These are phyloP conservation scores for Stephanodiscus triporus DNA, from an alignment of 108 stramenopile species.

Conservation along the genomic window DNA sequence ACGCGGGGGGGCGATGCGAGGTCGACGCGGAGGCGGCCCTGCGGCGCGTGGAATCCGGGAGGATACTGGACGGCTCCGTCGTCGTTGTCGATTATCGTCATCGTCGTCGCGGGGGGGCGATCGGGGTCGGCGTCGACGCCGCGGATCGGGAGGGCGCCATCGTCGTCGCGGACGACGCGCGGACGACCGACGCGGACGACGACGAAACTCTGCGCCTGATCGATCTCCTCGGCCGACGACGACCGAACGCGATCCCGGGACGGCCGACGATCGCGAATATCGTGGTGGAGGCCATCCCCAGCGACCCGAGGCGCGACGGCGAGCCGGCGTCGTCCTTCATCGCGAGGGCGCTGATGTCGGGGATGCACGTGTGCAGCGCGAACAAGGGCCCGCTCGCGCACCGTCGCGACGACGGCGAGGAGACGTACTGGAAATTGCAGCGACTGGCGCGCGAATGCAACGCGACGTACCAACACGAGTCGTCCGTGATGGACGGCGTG, in stretches of 20 bases:
- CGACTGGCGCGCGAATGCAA: conserved; percentile 4
- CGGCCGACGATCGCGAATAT: conserved; percentile 22
- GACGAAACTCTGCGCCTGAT: conserved; percentile 18
- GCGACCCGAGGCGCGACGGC: conserved; percentile 26
- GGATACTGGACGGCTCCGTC: conserved; percentile 28
- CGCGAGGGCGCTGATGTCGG: conserved; percentile 11
- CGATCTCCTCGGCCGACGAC: conserved; percentile 13
- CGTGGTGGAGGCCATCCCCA: conserved; percentile 42
- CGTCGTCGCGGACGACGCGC: not conserved
- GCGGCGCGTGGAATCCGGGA: conserved; percentile 19
- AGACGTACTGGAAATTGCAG: conserved; percentile 30
- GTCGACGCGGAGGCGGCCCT: conserved; percentile 26
- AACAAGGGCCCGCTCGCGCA: conserved; percentile 38
- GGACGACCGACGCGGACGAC: not conserved
- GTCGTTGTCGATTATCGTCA: not conserved
- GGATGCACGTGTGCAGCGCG: conserved; percentile 32
- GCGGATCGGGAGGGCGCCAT: too few relatives aligned
- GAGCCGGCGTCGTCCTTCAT: conserved; percentile 37
- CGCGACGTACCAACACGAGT: conserved; percentile 33
- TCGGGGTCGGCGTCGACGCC: not conserved
- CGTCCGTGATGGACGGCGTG: conserved; percentile 45
- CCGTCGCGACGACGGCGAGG: not conserved
- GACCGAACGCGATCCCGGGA: not conserved
- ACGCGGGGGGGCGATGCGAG: not conserved
- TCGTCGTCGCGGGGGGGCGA: not conserved